Conservation (phyloP, 768 basidiomycete genomes). For the Kwoniella pini region DNA sequence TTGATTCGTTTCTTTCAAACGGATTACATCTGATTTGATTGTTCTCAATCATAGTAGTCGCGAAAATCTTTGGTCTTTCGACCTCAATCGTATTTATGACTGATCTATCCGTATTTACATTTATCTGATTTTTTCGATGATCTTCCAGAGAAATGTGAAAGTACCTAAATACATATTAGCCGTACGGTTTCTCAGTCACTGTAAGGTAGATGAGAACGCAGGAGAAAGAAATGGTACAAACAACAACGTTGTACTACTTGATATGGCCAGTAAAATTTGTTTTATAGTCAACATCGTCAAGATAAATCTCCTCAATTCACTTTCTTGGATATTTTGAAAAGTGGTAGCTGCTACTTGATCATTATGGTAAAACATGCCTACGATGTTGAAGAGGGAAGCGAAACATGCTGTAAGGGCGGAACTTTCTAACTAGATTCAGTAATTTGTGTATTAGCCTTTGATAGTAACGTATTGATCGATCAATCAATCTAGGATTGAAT, state of each 20-base stretch:
- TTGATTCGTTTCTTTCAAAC: neutral
- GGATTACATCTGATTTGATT: neutral
- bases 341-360: neutral
- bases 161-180: neutral
- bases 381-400: neutral
- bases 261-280: neutral
- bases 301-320: neutral
- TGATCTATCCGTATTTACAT: neutral
- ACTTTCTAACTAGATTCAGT: neutral
- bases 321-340: neutral
- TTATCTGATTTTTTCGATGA: neutral
- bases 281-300: constrained; percentile 1
- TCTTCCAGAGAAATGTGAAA: neutral
- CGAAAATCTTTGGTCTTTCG: neutral
- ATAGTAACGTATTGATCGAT: too few species aligned
- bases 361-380: neutral
- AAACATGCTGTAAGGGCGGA: constrained; percentile 1
- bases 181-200: too few species aligned
- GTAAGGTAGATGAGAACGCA: too few species aligned
- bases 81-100: too few species aligned
- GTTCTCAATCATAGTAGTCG: neutral
- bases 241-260: neutral
- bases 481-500: too few species aligned
- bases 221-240: neutral
- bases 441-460: too few species aligned